phyloP scores from a whole-genome alignment of 805 yeast species.

The Schwanniomyces vanrijiae region DNA sequence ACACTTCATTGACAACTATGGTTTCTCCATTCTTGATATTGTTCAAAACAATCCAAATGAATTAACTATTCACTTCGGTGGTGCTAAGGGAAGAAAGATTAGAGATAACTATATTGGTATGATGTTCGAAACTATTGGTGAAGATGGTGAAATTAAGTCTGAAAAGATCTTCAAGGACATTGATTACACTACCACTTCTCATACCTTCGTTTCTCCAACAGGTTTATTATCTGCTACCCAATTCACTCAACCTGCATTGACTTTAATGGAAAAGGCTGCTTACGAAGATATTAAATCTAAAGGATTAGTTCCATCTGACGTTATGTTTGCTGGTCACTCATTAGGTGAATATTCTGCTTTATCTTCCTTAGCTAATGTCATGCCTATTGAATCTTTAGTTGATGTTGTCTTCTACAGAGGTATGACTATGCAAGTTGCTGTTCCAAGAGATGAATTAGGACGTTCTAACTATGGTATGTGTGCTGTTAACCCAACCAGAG shows the following conservation, averaged over 20 bases:
- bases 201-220: constrained; percentile 87
- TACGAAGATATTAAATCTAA: constrained; percentile 96
- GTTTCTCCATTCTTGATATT: constrained; percentile 94
- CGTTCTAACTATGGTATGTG: constrained; percentile 99
- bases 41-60: constrained; percentile 95
- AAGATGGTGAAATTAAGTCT: constrained; percentile 76
- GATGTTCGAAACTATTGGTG: constrained; percentile 95
- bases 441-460: constrained; percentile 92
- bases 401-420: constrained; percentile 99
- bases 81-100: constrained; percentile 93
- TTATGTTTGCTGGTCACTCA: constrained; percentile 98
- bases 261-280: constrained; percentile 98
- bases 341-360: constrained; percentile 98
- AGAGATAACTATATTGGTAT: constrained; percentile 92
- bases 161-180: constrained; percentile 96
- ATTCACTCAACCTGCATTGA: constrained; percentile 98
- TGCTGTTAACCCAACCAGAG: constrained; percentile 96
- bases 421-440: constrained; percentile 99
- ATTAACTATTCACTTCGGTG: constrained; percentile 95
- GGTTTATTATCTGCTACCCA: constrained; percentile 98
- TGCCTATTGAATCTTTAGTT: constrained; percentile 96
- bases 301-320: constrained; percentile 91
- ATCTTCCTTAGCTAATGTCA: constrained; percentile 95
- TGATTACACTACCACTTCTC: constrained; percentile 75
- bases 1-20: constrained; percentile 91